Evolutionary conservation across 1,139 yeast species (phyloP).

Genomic region (Zhuliangozyma parablackwelliae): DNA sequence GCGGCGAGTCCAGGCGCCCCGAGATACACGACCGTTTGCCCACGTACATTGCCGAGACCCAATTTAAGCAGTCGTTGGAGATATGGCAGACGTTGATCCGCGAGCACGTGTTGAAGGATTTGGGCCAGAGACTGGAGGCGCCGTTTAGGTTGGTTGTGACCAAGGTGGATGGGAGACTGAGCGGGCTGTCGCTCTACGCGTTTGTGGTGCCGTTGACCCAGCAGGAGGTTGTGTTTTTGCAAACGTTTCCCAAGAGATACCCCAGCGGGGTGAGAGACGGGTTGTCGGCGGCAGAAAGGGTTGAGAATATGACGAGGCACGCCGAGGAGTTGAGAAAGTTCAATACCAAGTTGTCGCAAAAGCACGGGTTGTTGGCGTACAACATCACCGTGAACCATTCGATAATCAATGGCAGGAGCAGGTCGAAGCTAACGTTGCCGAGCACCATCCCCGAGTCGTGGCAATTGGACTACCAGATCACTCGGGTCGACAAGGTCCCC

Average conservation of each 20-base stretch:
- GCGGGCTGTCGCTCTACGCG: slow-evolving; percentile 18
- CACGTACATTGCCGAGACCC: slow-evolving; percentile 60
- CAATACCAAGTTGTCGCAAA: slow-evolving; percentile 11
- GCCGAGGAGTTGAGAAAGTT: slow-evolving; percentile 15
- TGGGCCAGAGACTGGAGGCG: slow-evolving; percentile 13
- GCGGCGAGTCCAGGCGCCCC: slow-evolving; percentile 7
- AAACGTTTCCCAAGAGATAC: slow-evolving; percentile 19
- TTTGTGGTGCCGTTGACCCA: slow-evolving; percentile 31
- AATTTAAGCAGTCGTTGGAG: slow-evolving; percentile 61
- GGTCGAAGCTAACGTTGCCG: slow-evolving; percentile 2
- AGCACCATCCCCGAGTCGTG: slow-evolving; percentile 1
- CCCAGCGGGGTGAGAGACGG: slow-evolving; percentile 19
- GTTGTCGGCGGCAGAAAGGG: slow-evolving; percentile 16
- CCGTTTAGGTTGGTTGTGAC: slow-evolving; percentile 29
- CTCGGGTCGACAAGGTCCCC: neutral
- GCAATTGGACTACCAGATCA: slow-evolving; percentile 6
- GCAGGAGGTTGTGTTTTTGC: slow-evolving; percentile 21
- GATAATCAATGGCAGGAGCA: slow-evolving; percentile 1
- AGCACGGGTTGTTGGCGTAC: slow-evolving; percentile 6
- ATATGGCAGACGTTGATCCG: slow-evolving; percentile 51
- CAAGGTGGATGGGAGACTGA: slow-evolving; percentile 1
- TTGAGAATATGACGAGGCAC: slow-evolving; percentile 16
- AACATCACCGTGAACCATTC: slow-evolving; percentile 2
- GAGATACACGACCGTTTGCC: slow-evolving; percentile 26
- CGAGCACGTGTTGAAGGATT: slow-evolving; percentile 28